These are phyloP conservation scores for Lactarius pseudohatsudake DNA, from an alignment of 768 basidiomycete genomes.

Conservation along the genomic window DNA sequence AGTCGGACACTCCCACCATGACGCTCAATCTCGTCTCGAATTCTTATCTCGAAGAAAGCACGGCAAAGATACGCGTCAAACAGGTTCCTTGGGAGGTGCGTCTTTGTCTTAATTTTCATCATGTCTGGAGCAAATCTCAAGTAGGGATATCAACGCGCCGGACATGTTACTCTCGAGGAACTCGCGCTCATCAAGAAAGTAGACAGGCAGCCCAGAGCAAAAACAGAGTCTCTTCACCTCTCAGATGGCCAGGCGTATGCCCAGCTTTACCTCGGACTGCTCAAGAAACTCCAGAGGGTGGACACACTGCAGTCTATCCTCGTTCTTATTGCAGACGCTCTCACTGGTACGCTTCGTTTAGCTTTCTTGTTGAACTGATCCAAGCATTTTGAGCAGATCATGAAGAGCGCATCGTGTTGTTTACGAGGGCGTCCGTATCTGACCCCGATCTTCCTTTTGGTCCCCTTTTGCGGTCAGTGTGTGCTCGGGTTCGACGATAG, in stretches of 20 bases:
- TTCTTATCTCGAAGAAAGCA: slow-evolving; percentile 81
- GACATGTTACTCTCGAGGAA: slow-evolving; percentile 84
- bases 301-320: slow-evolving; percentile 89
- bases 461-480: slow-evolving; percentile 68
- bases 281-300: slow-evolving; percentile 81
- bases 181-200: slow-evolving; percentile 86
- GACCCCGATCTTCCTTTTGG: slow-evolving; percentile 80
- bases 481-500: slow-evolving; percentile 12
- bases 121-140: slow-evolving; percentile 4
- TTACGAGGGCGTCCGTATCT: slow-evolving; percentile 56
- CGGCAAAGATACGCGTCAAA: slow-evolving; percentile 85
- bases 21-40: slow-evolving; percentile 77
- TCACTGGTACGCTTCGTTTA: slow-evolving; percentile 55
- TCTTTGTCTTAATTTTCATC: neutral
- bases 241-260: slow-evolving; percentile 85
- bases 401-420: slow-evolving; percentile 81
- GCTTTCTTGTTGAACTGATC: neutral
- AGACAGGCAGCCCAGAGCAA: slow-evolving; percentile 73
- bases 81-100: slow-evolving; percentile 95
- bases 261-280: slow-evolving; percentile 81
- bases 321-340: slow-evolving; percentile 85
- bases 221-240: slow-evolving; percentile 72
- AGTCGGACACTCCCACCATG: slow-evolving; percentile 43
- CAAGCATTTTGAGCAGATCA: slow-evolving; percentile 53
- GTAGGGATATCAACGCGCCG: slow-evolving; percentile 94